Conservation (phyloP, 495 filamentous ascomycete species). For the Neurospora terricola region DNA sequence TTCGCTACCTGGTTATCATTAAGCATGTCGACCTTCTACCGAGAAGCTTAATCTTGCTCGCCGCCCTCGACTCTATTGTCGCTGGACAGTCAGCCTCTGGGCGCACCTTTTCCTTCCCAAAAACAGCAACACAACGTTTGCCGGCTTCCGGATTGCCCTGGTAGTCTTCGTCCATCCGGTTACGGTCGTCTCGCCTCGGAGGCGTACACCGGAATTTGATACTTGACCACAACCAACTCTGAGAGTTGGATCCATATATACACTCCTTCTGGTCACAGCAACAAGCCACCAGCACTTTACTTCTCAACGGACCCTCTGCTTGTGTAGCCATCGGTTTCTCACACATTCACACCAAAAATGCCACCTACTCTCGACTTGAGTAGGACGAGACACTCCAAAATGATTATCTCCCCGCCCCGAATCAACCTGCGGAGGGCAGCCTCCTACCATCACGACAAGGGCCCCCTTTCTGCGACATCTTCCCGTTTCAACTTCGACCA, state of each 20-base stretch:
- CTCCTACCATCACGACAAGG: constrained; percentile 39
- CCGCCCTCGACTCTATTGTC: neutral
- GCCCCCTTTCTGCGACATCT: constrained; percentile 42
- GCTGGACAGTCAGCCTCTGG: neutral
- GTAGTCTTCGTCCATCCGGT: neutral
- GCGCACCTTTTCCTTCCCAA: neutral
- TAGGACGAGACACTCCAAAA: constrained; percentile 37
- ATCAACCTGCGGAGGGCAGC: constrained; percentile 40
- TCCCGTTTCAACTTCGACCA: constrained; percentile 52
- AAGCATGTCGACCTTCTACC: neutral
- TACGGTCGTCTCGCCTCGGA: neutral
- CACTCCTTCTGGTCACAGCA: neutral
- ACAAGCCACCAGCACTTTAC: neutral
- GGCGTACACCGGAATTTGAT: neutral
- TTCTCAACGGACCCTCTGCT: neutral
- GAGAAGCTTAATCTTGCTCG: neutral
- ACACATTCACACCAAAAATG: constrained; percentile 23
- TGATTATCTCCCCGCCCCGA: constrained; percentile 39
- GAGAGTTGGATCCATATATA: neutral
- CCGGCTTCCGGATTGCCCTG: neutral
- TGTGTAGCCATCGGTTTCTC: neutral
- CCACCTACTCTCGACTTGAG: constrained; percentile 39
- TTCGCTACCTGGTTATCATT: neutral
- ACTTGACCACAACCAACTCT: neutral
- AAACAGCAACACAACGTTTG: neutral